Conservation (phyloP, 805 yeast species). For the Wickerhamiella dianesei region DNA sequence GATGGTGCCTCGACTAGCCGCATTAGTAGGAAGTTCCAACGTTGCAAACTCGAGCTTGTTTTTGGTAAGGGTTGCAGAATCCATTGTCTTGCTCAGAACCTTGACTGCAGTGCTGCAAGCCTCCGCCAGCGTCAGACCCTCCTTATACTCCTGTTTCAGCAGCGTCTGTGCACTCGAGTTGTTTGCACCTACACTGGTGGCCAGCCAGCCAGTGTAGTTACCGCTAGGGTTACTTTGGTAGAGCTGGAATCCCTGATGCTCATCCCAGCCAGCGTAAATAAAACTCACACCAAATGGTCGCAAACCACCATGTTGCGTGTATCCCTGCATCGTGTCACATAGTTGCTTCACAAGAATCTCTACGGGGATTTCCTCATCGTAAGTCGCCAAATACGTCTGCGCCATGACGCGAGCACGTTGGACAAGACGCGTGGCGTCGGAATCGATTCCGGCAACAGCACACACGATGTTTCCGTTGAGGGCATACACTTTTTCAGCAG, state of each 20-base stretch:
- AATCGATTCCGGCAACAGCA: slow-evolving; percentile 97
- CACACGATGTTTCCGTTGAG: slow-evolving; percentile 60
- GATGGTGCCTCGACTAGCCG: slow-evolving; percentile 32
- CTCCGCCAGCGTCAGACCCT: slow-evolving; percentile 48
- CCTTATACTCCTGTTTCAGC: slow-evolving; percentile 87
- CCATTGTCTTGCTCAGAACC: slow-evolving; percentile 89
- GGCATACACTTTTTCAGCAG: slow-evolving; percentile 82
- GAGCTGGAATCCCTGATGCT: slow-evolving; percentile 75
- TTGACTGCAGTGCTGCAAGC: slow-evolving; percentile 83
- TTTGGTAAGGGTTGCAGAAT: slow-evolving; percentile 66
- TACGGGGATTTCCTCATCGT: slow-evolving; percentile 88
- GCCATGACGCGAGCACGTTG: slow-evolving; percentile 76
- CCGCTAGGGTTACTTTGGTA: slow-evolving; percentile 96
- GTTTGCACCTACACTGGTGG: slow-evolving; percentile 93
- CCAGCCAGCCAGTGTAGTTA: slow-evolving; percentile 96
- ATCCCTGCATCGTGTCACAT: slow-evolving; percentile 92
- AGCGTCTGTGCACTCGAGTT: slow-evolving; percentile 92
- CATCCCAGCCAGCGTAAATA: slow-evolving; percentile 91
- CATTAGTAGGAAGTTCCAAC: background rate
- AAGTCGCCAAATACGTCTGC: slow-evolving; percentile 71
- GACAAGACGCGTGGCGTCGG: slow-evolving; percentile 87
- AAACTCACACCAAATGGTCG: slow-evolving; percentile 98
- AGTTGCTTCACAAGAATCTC: slow-evolving; percentile 76
- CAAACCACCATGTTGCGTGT: slow-evolving; percentile 96
- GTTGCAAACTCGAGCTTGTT: slow-evolving; percentile 92